Conservation (phyloP, 768 basidiomycete species). For the Termitomyces sp. region DNA sequence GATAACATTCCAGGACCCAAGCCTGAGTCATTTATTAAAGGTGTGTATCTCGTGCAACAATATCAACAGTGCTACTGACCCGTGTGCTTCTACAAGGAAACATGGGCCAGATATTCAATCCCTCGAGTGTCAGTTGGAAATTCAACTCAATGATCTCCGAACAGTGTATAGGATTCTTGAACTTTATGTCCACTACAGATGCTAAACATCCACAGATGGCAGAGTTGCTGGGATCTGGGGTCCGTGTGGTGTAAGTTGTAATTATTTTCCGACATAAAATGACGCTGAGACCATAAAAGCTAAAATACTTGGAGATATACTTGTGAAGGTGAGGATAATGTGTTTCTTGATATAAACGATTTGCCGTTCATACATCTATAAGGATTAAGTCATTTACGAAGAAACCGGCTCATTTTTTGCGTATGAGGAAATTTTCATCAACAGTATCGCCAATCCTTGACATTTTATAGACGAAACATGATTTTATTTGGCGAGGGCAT, state of each 20-base stretch:
- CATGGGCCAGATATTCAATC: slow-evolving; percentile 11
- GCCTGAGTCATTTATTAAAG: slow-evolving; percentile 22
- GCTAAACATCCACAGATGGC: not conserved
- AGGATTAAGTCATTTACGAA: slow-evolving; percentile 5
- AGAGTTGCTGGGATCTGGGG: slow-evolving; percentile 1
- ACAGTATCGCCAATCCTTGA: not conserved
- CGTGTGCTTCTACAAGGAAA: slow-evolving; percentile 9
- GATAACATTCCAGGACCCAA: slow-evolving; percentile 30
- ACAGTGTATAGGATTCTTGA: slow-evolving; percentile 3
- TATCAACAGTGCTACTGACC: no score
- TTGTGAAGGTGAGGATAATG: slow-evolving; percentile 22
- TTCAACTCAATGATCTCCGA: slow-evolving; percentile 9
- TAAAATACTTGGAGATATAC: slow-evolving; percentile 26
- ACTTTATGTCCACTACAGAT: not conserved
- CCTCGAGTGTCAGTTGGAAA: slow-evolving; percentile 8
- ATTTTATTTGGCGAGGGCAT: not conserved
- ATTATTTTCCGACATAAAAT: not conserved
- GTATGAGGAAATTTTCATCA: not conserved
- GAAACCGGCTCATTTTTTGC: not conserved
- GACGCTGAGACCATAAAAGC: slow-evolving; percentile 2
- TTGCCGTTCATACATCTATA: not conserved
- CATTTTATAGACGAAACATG: not conserved
- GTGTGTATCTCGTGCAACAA: slow-evolving; percentile 8
- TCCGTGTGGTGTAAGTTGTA: not conserved
- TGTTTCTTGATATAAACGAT: slow-evolving; percentile 9